A percentile compares a stretch with the other conserved stretches of the same genome.
These are phyloP conservation scores for Ramalina intermedia DNA, from an alignment of 495 filamentous ascomycete species.

Conservation along the genomic window DNA sequence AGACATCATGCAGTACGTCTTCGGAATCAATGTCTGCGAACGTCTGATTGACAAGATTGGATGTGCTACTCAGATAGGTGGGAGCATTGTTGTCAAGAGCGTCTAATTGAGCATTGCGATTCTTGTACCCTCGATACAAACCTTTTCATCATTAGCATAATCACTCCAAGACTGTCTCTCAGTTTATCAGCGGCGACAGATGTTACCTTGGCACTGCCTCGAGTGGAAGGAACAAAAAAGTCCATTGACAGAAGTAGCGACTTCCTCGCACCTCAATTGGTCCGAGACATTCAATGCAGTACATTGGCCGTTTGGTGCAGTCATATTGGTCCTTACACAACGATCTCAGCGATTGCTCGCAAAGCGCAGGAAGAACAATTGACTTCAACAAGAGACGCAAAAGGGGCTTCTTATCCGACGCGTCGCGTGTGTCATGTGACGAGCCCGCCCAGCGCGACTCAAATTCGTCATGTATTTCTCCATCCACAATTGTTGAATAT, in stretches of 20 bases:
- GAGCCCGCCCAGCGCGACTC: too few relatives aligned
- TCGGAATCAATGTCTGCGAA: constrained; percentile 27
- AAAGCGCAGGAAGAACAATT: too few relatives aligned
- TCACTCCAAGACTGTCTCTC: background rate
- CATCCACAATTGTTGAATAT: too few relatives aligned
- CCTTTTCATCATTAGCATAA: constrained; percentile 8
- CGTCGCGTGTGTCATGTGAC: too few relatives aligned
- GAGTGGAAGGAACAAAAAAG: constrained; percentile 36
- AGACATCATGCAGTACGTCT: constrained; percentile 24
- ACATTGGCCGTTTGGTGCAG: constrained; percentile 10
- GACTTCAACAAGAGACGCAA: too few relatives aligned
- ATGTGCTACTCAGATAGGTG: constrained; percentile 20
- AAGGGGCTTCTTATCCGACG: too few relatives aligned
- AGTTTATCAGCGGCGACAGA: background rate
- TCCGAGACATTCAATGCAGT: constrained; percentile 29
- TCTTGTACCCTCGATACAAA: constrained; percentile 37
- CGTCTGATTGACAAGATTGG: constrained; percentile 25
- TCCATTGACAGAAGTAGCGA: constrained; percentile 26
- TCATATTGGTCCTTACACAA: background rate
- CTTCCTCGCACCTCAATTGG: constrained; percentile 19
- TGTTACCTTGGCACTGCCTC: constrained; percentile 26
- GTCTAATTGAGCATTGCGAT: constrained; percentile 30
- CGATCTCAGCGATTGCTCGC: background rate
- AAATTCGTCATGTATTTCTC: too few relatives aligned
- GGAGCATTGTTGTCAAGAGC: constrained; percentile 21